Percentiles rank a stretch among this genome's conserved stretches.
Conservation (phyloP, 768 basidiomycete genomes). For the Mycena venus region DNA sequence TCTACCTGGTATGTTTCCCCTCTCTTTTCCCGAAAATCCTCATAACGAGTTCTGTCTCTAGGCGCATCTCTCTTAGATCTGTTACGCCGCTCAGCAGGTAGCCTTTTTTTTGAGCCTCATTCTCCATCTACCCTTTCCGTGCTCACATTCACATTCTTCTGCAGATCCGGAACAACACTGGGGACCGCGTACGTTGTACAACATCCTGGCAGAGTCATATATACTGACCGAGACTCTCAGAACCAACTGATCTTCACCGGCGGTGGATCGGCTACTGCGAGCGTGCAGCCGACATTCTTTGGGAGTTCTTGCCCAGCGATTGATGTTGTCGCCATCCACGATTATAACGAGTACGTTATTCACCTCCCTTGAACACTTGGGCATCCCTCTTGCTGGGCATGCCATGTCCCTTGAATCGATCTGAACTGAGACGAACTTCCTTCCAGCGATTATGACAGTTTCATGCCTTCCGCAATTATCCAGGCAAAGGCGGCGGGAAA, state of each 20-base stretch:
- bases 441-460: conserved; percentile 21
- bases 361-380: no score
- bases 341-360: conserved; percentile 45
- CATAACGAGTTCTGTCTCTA: background rate
- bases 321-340: conserved; percentile 53
- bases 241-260: conserved; percentile 43
- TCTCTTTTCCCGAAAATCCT: background rate
- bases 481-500: conserved; percentile 50
- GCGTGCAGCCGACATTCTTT: conserved; percentile 40
- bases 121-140: background rate
- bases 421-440: no score
- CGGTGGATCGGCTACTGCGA: conserved; percentile 37
- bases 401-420: no score
- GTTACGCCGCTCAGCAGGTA: conserved; percentile 38
- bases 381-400: no score
- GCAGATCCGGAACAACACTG: conserved; percentile 44
- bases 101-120: no score
- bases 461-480: conserved; percentile 36
- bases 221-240: no score
- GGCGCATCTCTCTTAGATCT: conserved; percentile 34
- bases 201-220: no score
- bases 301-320: conserved; percentile 41
- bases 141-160: no score
- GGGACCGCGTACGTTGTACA: conserved; percentile 24
- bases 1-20: background rate